Evolutionary conservation across 257 asterid genomes (phyloP).

Genomic region (Solanum stenotomum): DNA sequence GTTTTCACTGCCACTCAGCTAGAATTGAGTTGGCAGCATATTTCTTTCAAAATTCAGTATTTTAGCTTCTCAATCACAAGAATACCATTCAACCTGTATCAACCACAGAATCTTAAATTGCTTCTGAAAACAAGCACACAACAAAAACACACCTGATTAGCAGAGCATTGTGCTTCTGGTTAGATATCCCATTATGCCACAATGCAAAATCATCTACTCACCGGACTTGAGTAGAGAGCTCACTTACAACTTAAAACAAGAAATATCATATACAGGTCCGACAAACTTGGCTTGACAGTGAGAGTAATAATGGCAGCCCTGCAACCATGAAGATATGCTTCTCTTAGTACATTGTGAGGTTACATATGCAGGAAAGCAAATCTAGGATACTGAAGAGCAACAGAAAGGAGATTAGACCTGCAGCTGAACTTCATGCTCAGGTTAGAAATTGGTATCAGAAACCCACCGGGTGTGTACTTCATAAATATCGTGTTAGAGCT

Average conservation of each 20-base stretch:
- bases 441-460: not conserved
- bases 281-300: slow-evolving; percentile 1
- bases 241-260: slow-evolving; percentile 1
- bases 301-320: not conserved
- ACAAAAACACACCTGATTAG: not conserved
- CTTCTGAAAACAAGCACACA: not conserved
- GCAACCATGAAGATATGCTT: slow-evolving; percentile 3
- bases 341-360: not conserved
- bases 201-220: not conserved
- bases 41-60: not conserved
- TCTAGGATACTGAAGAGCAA: not conserved
- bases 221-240: not conserved
- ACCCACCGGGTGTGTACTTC: not conserved
- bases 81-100: not conserved
- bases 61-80: not conserved
- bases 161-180: not conserved
- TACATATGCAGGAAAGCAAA: not conserved
- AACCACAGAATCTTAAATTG: not conserved
- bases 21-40: not conserved
- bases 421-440: not conserved
- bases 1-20: not conserved
- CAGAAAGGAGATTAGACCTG: not conserved
- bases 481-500: not conserved
- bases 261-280: not conserved
- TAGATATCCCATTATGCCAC: not conserved